Conservation (phyloP, 176 grass and related monocot species). For the Aegilops sharonensis region DNA sequence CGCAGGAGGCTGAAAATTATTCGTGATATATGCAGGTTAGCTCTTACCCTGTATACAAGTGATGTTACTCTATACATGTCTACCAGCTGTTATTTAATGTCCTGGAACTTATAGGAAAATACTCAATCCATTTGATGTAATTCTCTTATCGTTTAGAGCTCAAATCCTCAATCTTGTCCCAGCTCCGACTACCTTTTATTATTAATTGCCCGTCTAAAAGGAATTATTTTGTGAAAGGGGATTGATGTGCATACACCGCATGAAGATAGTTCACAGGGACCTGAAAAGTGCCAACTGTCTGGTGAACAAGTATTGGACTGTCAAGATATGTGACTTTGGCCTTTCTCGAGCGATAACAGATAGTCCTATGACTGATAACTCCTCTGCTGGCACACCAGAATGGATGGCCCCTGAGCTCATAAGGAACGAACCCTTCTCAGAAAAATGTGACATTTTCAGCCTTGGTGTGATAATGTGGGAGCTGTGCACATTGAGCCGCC, state of each 20-base stretch:
- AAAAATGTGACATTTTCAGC: slow-evolving; percentile 99
- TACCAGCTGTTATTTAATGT: slow-evolving; percentile 10
- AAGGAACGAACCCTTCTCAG: slow-evolving; percentile 87
- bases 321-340: slow-evolving; percentile 98
- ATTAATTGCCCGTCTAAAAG: slow-evolving; percentile 29
- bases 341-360: slow-evolving; percentile 76
- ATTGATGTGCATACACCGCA: slow-evolving; percentile 97
- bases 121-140: background rate
- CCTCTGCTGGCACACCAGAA: slow-evolving; percentile 93
- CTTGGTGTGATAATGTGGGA: slow-evolving; percentile 99
- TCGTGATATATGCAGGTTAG: slow-evolving; percentile 97
- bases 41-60: slow-evolving; percentile 10
- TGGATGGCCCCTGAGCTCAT: slow-evolving; percentile 99
- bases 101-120: slow-evolving; percentile 8
- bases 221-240: slow-evolving; percentile 59
- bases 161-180: background rate
- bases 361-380: slow-evolving; percentile 81
- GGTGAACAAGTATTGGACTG: slow-evolving; percentile 95
- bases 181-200: background rate
- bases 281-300: slow-evolving; percentile 98
- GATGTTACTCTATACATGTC: slow-evolving; percentile 17
- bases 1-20: slow-evolving; percentile 98
- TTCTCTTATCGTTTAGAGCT: background rate
- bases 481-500: slow-evolving; percentile 91
- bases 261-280: slow-evolving; percentile 98